Conservation (phyloP, 2,329 filamentous ascomycete species). For the Neonectria hederae region DNA sequence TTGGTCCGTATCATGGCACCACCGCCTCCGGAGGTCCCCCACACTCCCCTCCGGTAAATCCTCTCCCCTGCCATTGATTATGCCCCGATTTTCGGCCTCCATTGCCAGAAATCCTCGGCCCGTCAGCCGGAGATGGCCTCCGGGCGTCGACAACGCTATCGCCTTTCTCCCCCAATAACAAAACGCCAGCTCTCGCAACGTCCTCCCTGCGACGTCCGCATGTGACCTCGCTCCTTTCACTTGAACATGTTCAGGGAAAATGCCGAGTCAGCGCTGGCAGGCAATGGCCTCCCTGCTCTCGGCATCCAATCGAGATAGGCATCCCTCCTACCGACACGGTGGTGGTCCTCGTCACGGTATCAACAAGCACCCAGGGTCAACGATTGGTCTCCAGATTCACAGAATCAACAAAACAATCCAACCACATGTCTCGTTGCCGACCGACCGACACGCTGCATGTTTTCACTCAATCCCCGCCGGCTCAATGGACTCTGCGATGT, state of each 20-base stretch:
- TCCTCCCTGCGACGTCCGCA: constrained; percentile 2
- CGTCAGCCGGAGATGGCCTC: constrained; percentile 14
- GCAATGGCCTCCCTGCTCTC: constrained; percentile 3
- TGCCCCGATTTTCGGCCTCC: constrained; percentile 23
- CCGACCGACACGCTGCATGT: constrained; percentile 31
- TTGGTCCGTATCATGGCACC: constrained; percentile 21
- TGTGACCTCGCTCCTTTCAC: constrained; percentile 1
- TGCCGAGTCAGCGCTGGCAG: constrained; percentile 10
- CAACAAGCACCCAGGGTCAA: constrained; percentile 3
- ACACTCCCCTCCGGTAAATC: constrained; percentile 34
- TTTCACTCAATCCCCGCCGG: constrained; percentile 28
- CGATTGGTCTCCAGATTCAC: constrained; percentile 10
- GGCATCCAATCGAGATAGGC: constrained; percentile 12
- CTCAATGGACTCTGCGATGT: constrained; percentile 27
- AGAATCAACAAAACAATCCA: constrained; percentile 24
- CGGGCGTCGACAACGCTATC: neutral
- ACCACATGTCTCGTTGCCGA: constrained; percentile 25
- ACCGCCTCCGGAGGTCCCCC: constrained; percentile 29
- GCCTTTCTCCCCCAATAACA: neutral
- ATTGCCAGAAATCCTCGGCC: constrained; percentile 15
- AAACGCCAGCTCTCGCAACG: constrained; percentile 1
- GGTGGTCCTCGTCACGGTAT: constrained; percentile 18
- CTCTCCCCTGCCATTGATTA: neutral
- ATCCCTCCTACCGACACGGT: constrained; percentile 10
- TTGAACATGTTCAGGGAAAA: constrained; percentile 19